Evolutionary conservation across 1,284 basidiomycete species (phyloP).

Genomic region (Golubevia sp.): DNA sequence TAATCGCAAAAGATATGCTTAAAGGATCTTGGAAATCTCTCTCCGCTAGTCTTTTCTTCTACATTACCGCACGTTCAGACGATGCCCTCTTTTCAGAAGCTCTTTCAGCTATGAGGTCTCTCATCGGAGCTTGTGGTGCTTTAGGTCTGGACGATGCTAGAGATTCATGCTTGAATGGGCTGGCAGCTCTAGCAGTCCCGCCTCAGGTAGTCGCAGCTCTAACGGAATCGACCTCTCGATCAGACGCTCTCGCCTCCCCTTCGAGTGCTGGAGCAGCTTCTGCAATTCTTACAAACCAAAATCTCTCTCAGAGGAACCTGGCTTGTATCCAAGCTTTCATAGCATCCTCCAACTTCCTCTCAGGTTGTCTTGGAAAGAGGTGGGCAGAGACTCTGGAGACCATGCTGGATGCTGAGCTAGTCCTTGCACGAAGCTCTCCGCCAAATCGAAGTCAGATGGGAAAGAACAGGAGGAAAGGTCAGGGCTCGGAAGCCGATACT

Average conservation of each 20-base stretch:
- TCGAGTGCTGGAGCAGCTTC: not conserved
- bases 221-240: not conserved
- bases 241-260: not conserved
- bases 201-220: slow-evolving; percentile 4
- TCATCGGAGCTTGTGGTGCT: slow-evolving; percentile 44
- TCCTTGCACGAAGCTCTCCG: not conserved
- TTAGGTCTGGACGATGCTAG: slow-evolving; percentile 35
- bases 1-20: no score
- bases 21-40: no score
- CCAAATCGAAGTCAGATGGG: not conserved
- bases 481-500: not conserved
- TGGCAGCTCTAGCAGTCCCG: slow-evolving; percentile 29
- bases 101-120: slow-evolving; percentile 43
- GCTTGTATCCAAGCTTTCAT: slow-evolving; percentile 45
- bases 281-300: not conserved
- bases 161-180: slow-evolving; percentile 28
- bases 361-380: slow-evolving; percentile 33
- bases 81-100: slow-evolving; percentile 52
- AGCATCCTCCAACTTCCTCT: slow-evolving; percentile 42
- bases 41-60: slow-evolving; percentile 6
- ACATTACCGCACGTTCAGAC: slow-evolving; percentile 38
- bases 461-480: not conserved
- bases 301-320: slow-evolving; percentile 32
- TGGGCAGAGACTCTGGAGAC: slow-evolving; percentile 43
- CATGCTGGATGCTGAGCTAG: not conserved